Conservation (phyloP, 768 basidiomycete species). For the Psilocybe subaeruginosa region DNA sequence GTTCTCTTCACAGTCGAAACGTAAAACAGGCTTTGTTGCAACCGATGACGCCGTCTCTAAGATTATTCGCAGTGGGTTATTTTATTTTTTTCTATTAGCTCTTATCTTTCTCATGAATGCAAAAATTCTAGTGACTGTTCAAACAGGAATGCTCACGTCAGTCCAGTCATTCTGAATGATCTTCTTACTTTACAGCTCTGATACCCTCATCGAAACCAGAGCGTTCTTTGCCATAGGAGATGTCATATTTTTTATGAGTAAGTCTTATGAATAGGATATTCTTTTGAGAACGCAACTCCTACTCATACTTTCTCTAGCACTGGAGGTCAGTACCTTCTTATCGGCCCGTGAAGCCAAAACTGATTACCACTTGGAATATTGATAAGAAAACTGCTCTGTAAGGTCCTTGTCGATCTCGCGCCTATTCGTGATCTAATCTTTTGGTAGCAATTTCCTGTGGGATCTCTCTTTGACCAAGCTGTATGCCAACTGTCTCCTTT, state of each 20-base stretch:
- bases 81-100: not conserved
- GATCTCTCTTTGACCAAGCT: conserved; percentile 51
- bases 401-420: conserved; percentile 16
- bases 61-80: conserved; percentile 33
- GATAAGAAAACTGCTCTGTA: conserved; percentile 48
- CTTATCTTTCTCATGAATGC: conserved; percentile 6
- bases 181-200: not conserved
- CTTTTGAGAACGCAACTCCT: not conserved
- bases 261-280: conserved; percentile 13
- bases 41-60: conserved; percentile 45
- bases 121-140: conserved; percentile 37
- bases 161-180: conserved; percentile 17
- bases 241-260: conserved; percentile 49
- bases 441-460: conserved; percentile 48
- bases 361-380: not conserved
- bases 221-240: conserved; percentile 44
- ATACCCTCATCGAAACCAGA: conserved; percentile 18
- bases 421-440: not conserved
- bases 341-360: not conserved
- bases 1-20: conserved; percentile 26
- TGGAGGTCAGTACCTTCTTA: conserved; percentile 31
- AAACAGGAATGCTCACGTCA: conserved; percentile 48
- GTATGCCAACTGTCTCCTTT: conserved; percentile 51
- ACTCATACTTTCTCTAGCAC: conserved; percentile 21
- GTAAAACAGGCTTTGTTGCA: conserved; percentile 43